A percentile compares a stretch with the other conserved stretches of the same genome.
Conservation (phyloP, 1,284 basidiomycete species). For the Fomitopsis pinicola region DNA sequence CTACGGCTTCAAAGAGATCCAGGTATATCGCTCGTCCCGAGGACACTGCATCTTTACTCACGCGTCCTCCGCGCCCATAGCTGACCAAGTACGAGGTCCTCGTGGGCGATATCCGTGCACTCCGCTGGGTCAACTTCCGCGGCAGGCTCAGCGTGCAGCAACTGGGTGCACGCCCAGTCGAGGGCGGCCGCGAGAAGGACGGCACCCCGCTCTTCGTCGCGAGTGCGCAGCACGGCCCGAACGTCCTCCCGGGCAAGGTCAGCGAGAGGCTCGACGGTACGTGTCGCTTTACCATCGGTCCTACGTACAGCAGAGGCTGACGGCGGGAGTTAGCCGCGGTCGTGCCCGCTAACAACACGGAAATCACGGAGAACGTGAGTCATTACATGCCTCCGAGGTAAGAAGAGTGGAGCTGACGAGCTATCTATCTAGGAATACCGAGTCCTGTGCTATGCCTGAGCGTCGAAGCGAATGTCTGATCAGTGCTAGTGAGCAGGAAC, state of each 20-base stretch:
- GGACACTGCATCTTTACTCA: conserved; percentile 14
- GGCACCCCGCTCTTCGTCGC: conserved; percentile 60
- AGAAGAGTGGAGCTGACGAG: not conserved
- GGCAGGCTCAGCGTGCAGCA: conserved; percentile 41
- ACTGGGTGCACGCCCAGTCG: conserved; percentile 51
- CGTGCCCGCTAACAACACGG: conserved; percentile 45
- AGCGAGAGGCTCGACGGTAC: conserved; percentile 49
- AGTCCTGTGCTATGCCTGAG: conserved; percentile 34
- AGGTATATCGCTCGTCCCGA: conserved; percentile 32
- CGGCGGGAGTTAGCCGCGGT: conserved; percentile 33
- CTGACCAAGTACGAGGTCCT: conserved; percentile 61
- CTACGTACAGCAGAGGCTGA: conserved; percentile 10
- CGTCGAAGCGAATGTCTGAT: not conserved
- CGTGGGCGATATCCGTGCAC: conserved; percentile 52
- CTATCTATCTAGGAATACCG: conserved; percentile 33
- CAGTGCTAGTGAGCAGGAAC: not conserved
- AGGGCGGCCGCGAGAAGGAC: conserved; percentile 61
- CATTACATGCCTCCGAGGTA: not conserved
- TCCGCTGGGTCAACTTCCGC: conserved; percentile 52
- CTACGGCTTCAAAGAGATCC: conserved; percentile 49
- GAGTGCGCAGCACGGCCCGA: conserved; percentile 48
- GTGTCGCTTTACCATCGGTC: conserved; percentile 12
- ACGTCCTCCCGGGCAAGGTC: conserved; percentile 61
- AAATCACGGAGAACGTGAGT: conserved; percentile 42
- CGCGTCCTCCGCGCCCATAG: conserved; percentile 28